Base-by-base conservation (phyloP, 2,329 filamentous ascomycete species). In the Pseudocercospora vitis region DNA sequence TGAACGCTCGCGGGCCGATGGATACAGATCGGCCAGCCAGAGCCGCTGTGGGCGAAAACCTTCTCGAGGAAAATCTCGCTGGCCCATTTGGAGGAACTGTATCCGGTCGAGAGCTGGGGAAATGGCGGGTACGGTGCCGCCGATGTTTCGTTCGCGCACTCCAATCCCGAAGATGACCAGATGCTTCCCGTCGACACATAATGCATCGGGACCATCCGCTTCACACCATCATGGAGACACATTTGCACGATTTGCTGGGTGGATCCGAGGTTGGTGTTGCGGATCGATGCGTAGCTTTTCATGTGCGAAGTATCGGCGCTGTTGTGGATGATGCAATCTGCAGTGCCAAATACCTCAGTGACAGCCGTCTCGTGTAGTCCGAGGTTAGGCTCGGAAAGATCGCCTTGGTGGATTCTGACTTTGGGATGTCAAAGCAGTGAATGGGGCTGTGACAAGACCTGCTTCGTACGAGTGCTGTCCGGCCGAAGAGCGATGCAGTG, bases 311-410 rank as follows among this genome's bases (percentile, higher is more conserved):
- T 60, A 16, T 57, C 53, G 8, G 59, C 62, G 5, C 52, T 63
- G 45, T 54, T 55, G 54, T 67, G 63, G 18, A 67, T 48, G 47
- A 67, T 58, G 16, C 48, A 60, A 56, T 78, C 70, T 1, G 65
- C 70, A 3, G 61, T 32, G 2, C 40, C 19, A 14, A 65, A 65
- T 1, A 80, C 57, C 1, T 23, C 12, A 2, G 40, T 14, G 6
- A 66, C 59, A n/a, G 72, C 63, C 0, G 53, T 53, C 16, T 69
- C 50, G 1, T 61, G 59, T 16, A 78, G 69, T 0, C 77, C 76
- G 3, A 79, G 42, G 14, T 45, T 7, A 2, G 31, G 31, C 5
- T 14, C 4, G 4, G 31, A 3, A 7, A 33, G 31, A 14, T 33
- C 31, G 4, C 31, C 31, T 33, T 33, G n/a, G 31, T 33, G 12